Percentiles rank a stretch among this genome's conserved stretches.
phyloP scores from a whole-genome alignment of 2,329 filamentous ascomycete genomes.

The Aspergillus awamori region DNA sequence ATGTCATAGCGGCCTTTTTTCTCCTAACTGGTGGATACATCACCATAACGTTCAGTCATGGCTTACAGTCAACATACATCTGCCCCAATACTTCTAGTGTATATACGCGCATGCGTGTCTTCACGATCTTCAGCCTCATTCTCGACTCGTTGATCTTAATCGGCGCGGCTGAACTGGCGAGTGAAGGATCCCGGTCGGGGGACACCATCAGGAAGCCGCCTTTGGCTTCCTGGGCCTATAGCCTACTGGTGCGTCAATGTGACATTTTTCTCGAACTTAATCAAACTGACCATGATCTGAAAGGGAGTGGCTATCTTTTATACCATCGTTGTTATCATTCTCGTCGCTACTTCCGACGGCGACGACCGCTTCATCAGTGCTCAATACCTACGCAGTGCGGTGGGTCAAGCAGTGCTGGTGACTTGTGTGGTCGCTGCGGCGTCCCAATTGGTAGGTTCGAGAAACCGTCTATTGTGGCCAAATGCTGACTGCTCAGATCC shows the following conservation, averaged over 20 bases:
- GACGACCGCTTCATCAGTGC: constrained; percentile 43
- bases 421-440: constrained; percentile 39
- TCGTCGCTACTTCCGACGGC: constrained; percentile 40
- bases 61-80: constrained; percentile 52
- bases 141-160: constrained; percentile 49
- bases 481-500: constrained; percentile 38
- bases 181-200: constrained; percentile 21
- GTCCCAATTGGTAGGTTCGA: constrained; percentile 43
- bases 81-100: constrained; percentile 47
- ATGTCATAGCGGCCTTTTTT: constrained; percentile 42
- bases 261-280: constrained; percentile 1
- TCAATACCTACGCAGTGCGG: constrained; percentile 43
- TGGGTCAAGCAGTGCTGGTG: constrained; percentile 40
- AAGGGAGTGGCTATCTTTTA: constrained; percentile 43
- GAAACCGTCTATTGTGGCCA: neutral
- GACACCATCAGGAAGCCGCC: constrained; percentile 30
- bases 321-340: constrained; percentile 36
- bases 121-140: constrained; percentile 42
- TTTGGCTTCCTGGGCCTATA: constrained; percentile 32
- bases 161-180: constrained; percentile 33
- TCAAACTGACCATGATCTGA: neutral
- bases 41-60: constrained; percentile 37
- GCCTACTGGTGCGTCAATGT: constrained; percentile 33
- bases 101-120: constrained; percentile 35
- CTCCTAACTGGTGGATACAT: constrained; percentile 45